Conservation (phyloP, 2,329 filamentous ascomycete species). For the Nemania sp. region DNA sequence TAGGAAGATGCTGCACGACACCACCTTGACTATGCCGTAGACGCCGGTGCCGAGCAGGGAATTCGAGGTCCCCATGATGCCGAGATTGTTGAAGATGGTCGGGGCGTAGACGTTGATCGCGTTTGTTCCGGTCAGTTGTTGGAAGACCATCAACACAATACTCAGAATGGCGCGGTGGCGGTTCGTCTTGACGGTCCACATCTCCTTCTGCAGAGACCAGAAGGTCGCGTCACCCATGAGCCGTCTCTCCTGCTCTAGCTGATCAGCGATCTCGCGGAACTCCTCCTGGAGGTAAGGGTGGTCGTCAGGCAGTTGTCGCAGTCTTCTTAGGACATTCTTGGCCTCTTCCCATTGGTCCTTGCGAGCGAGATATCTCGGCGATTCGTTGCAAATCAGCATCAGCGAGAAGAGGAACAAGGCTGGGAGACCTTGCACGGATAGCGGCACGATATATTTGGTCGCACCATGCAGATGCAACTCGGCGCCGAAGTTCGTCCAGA, state of each 20-base stretch:
- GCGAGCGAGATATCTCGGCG: slow-evolving; percentile 73
- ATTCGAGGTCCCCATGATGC: slow-evolving; percentile 59
- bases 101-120: slow-evolving; percentile 53
- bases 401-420: slow-evolving; percentile 68
- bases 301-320: slow-evolving; percentile 65
- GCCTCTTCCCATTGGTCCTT: slow-evolving; percentile 74
- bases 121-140: slow-evolving; percentile 75
- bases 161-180: slow-evolving; percentile 74
- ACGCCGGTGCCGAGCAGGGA: slow-evolving; percentile 72
- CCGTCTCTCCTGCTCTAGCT: slow-evolving; percentile 72
- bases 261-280: slow-evolving; percentile 69
- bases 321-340: slow-evolving; percentile 63
- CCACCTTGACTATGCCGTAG: slow-evolving; percentile 72
- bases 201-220: slow-evolving; percentile 72
- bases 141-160: slow-evolving; percentile 72
- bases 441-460: slow-evolving; percentile 66
- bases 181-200: slow-evolving; percentile 71
- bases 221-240: slow-evolving; percentile 65
- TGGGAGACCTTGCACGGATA: slow-evolving; percentile 73
- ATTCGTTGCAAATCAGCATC: slow-evolving; percentile 74
- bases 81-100: slow-evolving; percentile 52
- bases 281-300: slow-evolving; percentile 70
- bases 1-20: slow-evolving; percentile 68
- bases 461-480: slow-evolving; percentile 52
- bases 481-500: slow-evolving; percentile 65